Evolutionary conservation across 2,329 filamentous ascomycete genomes (phyloP).

Genomic region (Aureobasidium namibiae): DNA sequence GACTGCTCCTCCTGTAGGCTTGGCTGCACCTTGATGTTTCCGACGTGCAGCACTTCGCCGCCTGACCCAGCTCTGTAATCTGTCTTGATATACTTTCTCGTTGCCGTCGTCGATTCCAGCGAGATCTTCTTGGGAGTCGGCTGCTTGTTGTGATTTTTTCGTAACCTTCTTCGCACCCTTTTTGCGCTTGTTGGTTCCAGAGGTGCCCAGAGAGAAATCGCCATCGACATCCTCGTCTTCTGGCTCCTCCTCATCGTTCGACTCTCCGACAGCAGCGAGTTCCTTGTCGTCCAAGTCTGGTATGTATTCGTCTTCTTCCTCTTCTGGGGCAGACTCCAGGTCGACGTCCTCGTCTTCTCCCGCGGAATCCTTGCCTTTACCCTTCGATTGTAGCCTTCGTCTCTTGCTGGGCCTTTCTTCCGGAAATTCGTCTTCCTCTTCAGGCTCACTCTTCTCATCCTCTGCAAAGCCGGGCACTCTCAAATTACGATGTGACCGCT

Average conservation of each 20-base stretch:
- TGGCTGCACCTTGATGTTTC: constrained; percentile 14
- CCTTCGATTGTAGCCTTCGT: constrained; percentile 27
- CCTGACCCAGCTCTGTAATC: constrained; percentile 67
- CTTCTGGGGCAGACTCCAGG: constrained; percentile 21
- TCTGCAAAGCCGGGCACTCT: constrained; percentile 40
- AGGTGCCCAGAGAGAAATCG: constrained; percentile 28
- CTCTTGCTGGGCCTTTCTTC: constrained; percentile 34
- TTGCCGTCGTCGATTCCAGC: constrained; percentile 78
- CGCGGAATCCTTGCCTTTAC: constrained; percentile 13
- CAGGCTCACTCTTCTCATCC: constrained; percentile 21
- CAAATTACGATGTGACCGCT: constrained; percentile 39
- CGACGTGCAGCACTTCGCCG: constrained; percentile 53
- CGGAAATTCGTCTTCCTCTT: constrained; percentile 29
- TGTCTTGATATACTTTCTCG: constrained; percentile 67
- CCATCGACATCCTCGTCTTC: constrained; percentile 31
- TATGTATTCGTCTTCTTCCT: constrained; percentile 35
- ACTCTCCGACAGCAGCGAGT: constrained; percentile 31
- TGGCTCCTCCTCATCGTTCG: constrained; percentile 24
- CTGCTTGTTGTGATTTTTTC: constrained; percentile 19
- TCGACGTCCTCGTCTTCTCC: constrained; percentile 17
- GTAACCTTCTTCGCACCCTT: constrained; percentile 24
- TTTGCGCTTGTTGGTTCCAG: constrained; percentile 31
- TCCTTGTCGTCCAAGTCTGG: constrained; percentile 33
- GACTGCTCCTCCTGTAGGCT: constrained; percentile 4
- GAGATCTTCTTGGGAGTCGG: constrained; percentile 42